Evolutionary conservation across 257 asterid genomes (phyloP), one percentile per base, ranked within the genome.

Genomic region (Avicennia marina): DNA sequence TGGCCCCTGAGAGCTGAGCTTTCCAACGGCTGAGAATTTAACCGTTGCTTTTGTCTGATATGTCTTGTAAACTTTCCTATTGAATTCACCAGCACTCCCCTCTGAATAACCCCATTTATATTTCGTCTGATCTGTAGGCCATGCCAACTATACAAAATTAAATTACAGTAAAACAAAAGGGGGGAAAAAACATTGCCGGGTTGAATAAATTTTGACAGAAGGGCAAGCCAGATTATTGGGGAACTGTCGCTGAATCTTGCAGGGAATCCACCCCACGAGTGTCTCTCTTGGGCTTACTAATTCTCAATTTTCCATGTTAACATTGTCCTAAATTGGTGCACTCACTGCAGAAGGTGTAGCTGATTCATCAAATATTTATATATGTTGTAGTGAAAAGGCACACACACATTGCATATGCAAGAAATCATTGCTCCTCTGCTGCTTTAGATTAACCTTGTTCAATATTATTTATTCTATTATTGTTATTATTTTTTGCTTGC

Each of bases 221-320:
- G 27, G 13, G 58, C 58, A 54, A 50, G 42, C 34, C 53, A 60
- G 60, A 46, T 56, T 62, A 52, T 56, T 18, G 52, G 62, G 72
- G 56, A 61, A 56, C 65, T 64, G 64, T 56, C 63, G 21, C 83
- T 71, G 81, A 67, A 17, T 54, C 2, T 56, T 64, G 62, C 80
- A 67, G 80, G 63, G 71, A 59, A 70, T 72, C 73, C 65, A 62
- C 25, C 27, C 72, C 67, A 64, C 56, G 51, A 67, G 58, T 70
- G 58, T 45, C 76, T n/a, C 72, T 34, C 65, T 39, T 64, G 45
- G 20, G 26, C 19, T 49, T 38, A 27, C 44, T 53, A 15, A 45
- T 40, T 21, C 33, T 31, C 49, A 22, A 38, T 25, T 64, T 53
- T 58, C 42, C 60, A 53, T 59, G 24, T 31, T 53, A 53, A 54